Evolutionary conservation across 179 eudicot species (phyloP), one percentile per base, ranked within the genome.

Genomic region (Beta corolliflora): DNA sequence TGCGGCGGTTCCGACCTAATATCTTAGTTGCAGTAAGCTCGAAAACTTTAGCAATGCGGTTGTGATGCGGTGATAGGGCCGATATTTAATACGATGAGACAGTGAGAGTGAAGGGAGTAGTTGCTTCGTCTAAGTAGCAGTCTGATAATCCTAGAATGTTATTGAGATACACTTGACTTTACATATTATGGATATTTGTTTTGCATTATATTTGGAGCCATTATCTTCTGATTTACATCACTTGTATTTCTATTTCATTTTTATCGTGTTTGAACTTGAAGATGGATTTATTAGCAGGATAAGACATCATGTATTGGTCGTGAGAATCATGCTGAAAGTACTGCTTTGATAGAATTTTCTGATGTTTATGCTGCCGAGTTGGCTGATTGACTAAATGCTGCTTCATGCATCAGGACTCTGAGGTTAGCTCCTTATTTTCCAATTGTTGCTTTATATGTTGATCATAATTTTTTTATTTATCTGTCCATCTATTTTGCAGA

Each of bases 331-430:
- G 73, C 93, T 9, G 89, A 85, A 54, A 83, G 84, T 83, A 81
- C 83, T 72, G 87, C 84, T 73, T 87, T 86, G 13, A 71, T 94
- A 52, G 77, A 87, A 12, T 84, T 90, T 81, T 87, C 91, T 76
- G 97, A 94, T 81, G 79, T 93, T 46, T 96, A 91, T 86, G 93
- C 97, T 79, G 90, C 85, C 70, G 90, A 94, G 86, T 83, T 88
- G 79, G 81, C 82, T 76, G 89, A 81, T 75, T 90, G 86, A 77
- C 88, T 72, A 86, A 86, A 71, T 86, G 81, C 78, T 87, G 88
- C 81, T 86, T 92, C 79, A 73, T 80, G 81, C 88, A 86, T 78
- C 89, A 76, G 71, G 79, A 81, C n/a, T 88, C 84, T 70, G 91
- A 95, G 92, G 99, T 94, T 81, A 78, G 74, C 21, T 76, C 41